Evolutionary conservation across 2,329 filamentous ascomycete genomes (phyloP).

Genomic region (Alternaria sp.): DNA sequence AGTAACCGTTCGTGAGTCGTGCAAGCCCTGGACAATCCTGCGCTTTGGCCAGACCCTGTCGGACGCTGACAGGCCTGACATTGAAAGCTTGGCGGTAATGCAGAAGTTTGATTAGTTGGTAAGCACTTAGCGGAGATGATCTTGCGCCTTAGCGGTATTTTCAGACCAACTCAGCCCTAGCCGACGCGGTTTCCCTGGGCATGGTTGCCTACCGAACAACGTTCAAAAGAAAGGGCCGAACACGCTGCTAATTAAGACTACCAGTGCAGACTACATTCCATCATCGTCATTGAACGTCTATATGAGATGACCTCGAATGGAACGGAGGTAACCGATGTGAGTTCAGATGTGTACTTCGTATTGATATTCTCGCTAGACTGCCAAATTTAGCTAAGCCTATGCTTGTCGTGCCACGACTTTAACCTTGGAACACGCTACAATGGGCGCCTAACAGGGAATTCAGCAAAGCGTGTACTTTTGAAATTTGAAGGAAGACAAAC

Average conservation of each 20-base stretch:
- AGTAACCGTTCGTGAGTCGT: neutral
- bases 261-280: neutral
- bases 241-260: neutral
- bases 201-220: neutral
- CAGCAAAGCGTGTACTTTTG: neutral
- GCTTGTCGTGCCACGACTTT: neutral
- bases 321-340: neutral
- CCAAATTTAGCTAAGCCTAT: neutral
- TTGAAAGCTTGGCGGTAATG: neutral
- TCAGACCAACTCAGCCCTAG: neutral
- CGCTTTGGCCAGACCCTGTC: slow-evolving; percentile 1
- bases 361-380: neutral
- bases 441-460: neutral
- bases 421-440: neutral
- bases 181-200: neutral
- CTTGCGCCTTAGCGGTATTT: neutral
- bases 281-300: neutral
- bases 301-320: neutral
- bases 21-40: neutral
- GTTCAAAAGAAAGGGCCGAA: neutral
- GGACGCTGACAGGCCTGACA: neutral
- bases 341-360: neutral
- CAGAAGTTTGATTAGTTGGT: neutral
- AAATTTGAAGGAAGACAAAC: neutral
- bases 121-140: neutral